These are phyloP conservation scores for Lactarius trivialis DNA, from an alignment of 768 basidiomycete species.

Conservation along the genomic window DNA sequence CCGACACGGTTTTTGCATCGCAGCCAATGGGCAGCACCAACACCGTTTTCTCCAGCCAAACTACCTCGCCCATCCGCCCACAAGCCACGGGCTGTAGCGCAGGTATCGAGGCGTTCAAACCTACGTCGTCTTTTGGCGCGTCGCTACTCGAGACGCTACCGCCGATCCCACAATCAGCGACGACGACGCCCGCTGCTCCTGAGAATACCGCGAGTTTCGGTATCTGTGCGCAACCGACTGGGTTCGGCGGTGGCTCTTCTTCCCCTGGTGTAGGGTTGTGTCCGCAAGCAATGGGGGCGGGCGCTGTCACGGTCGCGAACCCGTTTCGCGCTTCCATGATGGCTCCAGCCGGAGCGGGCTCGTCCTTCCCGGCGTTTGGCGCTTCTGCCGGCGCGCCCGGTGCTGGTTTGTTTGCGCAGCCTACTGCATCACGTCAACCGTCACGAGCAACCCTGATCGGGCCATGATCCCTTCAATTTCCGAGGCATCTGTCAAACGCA, in stretches of 20 bases:
- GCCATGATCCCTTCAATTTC: conserved; percentile 19
- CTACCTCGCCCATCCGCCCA: conserved; percentile 27
- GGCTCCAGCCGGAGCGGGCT: conserved; percentile 26
- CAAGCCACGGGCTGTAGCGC: conserved; percentile 44
- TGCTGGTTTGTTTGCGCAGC: conserved; percentile 20
- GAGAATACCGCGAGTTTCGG: conserved; percentile 3
- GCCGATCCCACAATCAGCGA: conserved; percentile 59
- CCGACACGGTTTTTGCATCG: conserved; percentile 43
- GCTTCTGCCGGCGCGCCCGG: conserved; percentile 3
- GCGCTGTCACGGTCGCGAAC: conserved; percentile 33
- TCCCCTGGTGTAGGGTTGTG: conserved; percentile 31
- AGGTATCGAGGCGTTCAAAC: conserved; percentile 50
- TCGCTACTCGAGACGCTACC: conserved; percentile 48
- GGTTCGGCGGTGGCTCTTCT: conserved; percentile 7
- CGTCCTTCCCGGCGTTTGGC: conserved; percentile 27
- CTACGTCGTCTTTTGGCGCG: conserved; percentile 47
- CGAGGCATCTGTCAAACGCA: conserved; percentile 20
- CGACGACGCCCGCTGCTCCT: conserved; percentile 40
- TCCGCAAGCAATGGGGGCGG: conserved; percentile 36
- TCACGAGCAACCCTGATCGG: conserved; percentile 3
- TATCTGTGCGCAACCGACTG: conserved; percentile 22
- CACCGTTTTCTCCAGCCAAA: conserved; percentile 28
- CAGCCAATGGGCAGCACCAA: conserved; percentile 51
- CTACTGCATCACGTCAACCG: conserved; percentile 15
- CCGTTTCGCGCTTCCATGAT: conserved; percentile 40